A percentile compares a stretch with the other conserved stretches of the same genome.
phyloP scores from a whole-genome alignment of 2,329 filamentous ascomycete genomes.

The Leptodontidium sp. region DNA sequence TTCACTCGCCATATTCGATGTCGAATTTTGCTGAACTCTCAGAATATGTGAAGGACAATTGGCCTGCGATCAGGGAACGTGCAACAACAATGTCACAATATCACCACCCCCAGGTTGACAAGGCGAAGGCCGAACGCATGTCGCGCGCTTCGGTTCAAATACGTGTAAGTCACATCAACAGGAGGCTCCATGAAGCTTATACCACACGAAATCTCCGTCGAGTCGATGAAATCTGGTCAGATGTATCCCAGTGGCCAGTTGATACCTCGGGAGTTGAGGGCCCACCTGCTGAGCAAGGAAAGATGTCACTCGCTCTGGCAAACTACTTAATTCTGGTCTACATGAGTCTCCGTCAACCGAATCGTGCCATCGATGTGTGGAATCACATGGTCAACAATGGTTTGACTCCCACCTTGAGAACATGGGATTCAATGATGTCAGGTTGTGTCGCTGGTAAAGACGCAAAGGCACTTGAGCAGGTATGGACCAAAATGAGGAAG shows the following conservation, averaged over 20 bases:
- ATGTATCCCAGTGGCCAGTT: constrained; percentile 39
- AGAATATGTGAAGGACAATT: constrained; percentile 34
- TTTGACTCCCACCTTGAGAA: constrained; percentile 65
- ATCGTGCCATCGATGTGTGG: constrained; percentile 62
- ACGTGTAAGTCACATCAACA: constrained; percentile 27
- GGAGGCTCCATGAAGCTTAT: constrained; percentile 38
- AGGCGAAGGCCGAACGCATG: constrained; percentile 4
- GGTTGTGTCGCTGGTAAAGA: constrained; percentile 72
- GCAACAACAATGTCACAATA: constrained; percentile 11
- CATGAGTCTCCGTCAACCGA: constrained; percentile 52
- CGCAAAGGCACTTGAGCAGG: constrained; percentile 63
- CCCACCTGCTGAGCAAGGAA: constrained; percentile 22
- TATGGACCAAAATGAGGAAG: constrained; percentile 71
- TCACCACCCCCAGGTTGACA: not conserved
- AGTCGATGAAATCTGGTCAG: constrained; percentile 41
- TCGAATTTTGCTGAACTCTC: constrained; percentile 22
- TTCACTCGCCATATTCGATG: constrained; percentile 13
- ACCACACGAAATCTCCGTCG: constrained; percentile 34
- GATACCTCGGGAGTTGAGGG: not conserved
- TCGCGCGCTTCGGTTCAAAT: not conserved
- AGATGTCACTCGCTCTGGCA: constrained; percentile 47
- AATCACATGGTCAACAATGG: constrained; percentile 62
- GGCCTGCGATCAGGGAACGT: constrained; percentile 29
- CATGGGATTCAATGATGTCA: constrained; percentile 78
- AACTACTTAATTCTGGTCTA: constrained; percentile 57